Evolutionary conservation across 2,329 filamentous ascomycete species (phyloP), one percentile per base, ranked within the genome.

Genomic region (Beauveria scarabaeidicola): DNA sequence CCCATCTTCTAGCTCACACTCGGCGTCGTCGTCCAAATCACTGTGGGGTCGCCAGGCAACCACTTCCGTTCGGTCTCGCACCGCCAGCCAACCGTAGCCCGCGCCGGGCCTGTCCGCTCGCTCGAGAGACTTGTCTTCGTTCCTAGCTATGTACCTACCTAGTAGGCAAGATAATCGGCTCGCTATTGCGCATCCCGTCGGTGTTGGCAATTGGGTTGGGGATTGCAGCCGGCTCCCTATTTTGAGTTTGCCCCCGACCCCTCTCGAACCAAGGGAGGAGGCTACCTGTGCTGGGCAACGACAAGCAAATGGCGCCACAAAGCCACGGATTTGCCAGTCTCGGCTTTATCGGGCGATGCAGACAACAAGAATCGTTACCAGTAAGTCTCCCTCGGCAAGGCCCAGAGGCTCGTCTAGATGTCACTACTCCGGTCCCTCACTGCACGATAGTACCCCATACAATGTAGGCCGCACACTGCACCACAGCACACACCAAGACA

Each of bases 41-140:
- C 38, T 36, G 47, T 52, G 56, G 56, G n/a, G 56, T 52, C 38
- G 47, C 36, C n/a, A 58, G 56, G 56, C 56, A 58, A 40, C 56
- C 47, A 52, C 47, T 19, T 25, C 21, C 27, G 10, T 21, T 41
- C 32, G 17, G 10, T 47, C 55, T 36, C 19, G 43, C 17, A 51
- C 36, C 48, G 15, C 48, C 48, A 50, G 21, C 21, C 46, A 50
- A 40, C 55, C 44, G 46, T 27, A 19, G 11, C 46, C 53, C 25
- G 41, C 53, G 53, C 43, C 43, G 41, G n/a, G 29, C 53, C 52
- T 56, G 29, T 19, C 19, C 41, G 21, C 52, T 13, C 11, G n/a
- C 44, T 29, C 29, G 41, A 46, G 29, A 55, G 7, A 55, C 11
- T 43, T 27, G 52, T 10, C 19, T 25, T 44, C 52, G 11, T 19